Evolutionary conservation across 108 stramenopile genomes (phyloP), one percentile per base, ranked within the genome.

Genomic region (Cyclotella cryptica): DNA sequence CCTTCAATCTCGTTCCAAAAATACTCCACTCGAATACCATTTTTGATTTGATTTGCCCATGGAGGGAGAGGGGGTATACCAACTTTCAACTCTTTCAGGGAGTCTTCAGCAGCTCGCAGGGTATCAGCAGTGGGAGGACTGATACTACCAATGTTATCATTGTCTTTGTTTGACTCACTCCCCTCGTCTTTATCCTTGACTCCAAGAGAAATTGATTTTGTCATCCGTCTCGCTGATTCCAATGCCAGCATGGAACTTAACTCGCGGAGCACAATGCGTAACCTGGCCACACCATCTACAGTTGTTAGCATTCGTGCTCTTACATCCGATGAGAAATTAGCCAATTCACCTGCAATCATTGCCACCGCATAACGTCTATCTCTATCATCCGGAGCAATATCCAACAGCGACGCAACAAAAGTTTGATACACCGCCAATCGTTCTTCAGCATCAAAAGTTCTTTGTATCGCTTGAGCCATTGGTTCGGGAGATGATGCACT

Each of bases 1-100:
- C 79, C 93, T 46, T 83, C 88, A 43, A 79, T 81, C 54, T 95
- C 93, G 62, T 88, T 91, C 93, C 93, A 94, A 69, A 81, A 94
- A 53, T 94, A 94, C 47, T 92, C 90, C 17, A 94, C 66, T 53
- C 75, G 49, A 15, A 81, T 84, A 39, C 93, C 93, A 46, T 88
- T 87, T 28, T 55, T 69, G 22, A 95, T 88, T 46, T 83, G 80
- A 52, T 84, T 75, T 1, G 90, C 88, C 93, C 93, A 94, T 51
- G 85, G 69, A 14, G 93, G 93, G 10, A 95, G 74, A 39, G 65
- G 21, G 0, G 91, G 90, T 57, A 30, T 74, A n/a, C 93, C 93
- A 13, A 95, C 91, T 70, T 90, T 89, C 63, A 92, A 77, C 39
- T 94, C 86, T 58, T 81, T 88, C 22, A 67, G 57, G 10, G 71